These are phyloP conservation scores for Whalleya microplaca DNA, from an alignment of 2,329 filamentous ascomycete species.

Conservation along the genomic window DNA sequence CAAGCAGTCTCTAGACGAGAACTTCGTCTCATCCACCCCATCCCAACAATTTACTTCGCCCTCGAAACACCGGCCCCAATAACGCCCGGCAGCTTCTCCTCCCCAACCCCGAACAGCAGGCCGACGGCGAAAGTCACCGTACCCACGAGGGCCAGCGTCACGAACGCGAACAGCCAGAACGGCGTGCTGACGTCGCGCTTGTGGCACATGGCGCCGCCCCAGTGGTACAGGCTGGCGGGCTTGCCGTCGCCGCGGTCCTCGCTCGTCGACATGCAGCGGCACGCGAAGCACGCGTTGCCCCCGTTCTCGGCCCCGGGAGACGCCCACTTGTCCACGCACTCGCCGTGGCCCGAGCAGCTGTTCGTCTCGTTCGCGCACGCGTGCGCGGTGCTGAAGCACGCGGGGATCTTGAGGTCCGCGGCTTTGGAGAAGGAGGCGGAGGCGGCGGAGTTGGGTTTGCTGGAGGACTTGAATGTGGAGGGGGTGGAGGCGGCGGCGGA, in stretches of 20 bases:
- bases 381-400: conserved; percentile 74
- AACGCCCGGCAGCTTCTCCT: conserved; percentile 87
- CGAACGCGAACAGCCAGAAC: conserved; percentile 84
- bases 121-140: conserved; percentile 73
- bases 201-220: conserved; percentile 85
- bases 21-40: too few species aligned
- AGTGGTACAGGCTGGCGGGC: conserved; percentile 65
- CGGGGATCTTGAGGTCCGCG: conserved; percentile 55
- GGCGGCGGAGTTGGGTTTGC: not conserved
- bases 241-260: conserved; percentile 48
- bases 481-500: too few species aligned
- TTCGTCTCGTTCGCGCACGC: conserved; percentile 72
- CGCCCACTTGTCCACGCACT: conserved; percentile 70
- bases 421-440: conserved; percentile 38
- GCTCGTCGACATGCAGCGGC: conserved; percentile 69
- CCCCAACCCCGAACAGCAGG: conserved; percentile 80
- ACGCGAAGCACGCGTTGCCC: conserved; percentile 69
- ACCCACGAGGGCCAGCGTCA: conserved; percentile 71
- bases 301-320: too few species aligned
- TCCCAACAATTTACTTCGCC: conserved; percentile 52
- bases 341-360: conserved; percentile 81
- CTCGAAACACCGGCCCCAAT: conserved; percentile 91
- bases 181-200: conserved; percentile 88
- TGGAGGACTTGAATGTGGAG: conserved; percentile 16
- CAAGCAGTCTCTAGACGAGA: too few species aligned